Percentiles rank a stretch among this genome's conserved stretches.
Conservation (phyloP, 768 basidiomycete genomes). For the Lactarius pseudohatsudake region DNA sequence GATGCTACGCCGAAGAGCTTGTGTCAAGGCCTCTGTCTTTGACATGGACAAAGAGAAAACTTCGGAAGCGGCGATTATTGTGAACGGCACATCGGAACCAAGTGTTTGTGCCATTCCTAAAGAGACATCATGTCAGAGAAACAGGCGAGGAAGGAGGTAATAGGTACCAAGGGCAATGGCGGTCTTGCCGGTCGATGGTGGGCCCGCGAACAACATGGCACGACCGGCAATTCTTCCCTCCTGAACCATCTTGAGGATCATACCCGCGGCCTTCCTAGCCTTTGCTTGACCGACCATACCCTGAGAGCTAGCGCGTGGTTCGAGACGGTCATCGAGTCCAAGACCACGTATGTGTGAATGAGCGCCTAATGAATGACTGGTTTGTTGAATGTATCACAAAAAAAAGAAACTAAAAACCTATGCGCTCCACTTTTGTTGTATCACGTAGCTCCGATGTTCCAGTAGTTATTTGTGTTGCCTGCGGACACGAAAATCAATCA, state of each 20-base stretch:
- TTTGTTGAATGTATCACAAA: slow-evolving; percentile 2
- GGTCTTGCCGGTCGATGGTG: slow-evolving; percentile 96
- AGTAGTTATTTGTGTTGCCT: slow-evolving; percentile 74
- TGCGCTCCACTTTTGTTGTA: slow-evolving; percentile 91
- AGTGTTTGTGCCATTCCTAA: slow-evolving; percentile 95
- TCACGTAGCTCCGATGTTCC: slow-evolving; percentile 80
- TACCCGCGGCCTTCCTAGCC: slow-evolving; percentile 95
- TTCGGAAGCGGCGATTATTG: slow-evolving; percentile 96
- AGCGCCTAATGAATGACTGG: slow-evolving; percentile 51
- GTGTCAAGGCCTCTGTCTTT: slow-evolving; percentile 96
- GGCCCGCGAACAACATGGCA: slow-evolving; percentile 96
- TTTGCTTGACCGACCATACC: slow-evolving; percentile 98
- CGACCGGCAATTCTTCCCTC: slow-evolving; percentile 94
- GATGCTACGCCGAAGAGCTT: slow-evolving; percentile 93
- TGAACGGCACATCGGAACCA: slow-evolving; percentile 94
- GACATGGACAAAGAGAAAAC: slow-evolving; percentile 98
- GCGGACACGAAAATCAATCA: background rate
- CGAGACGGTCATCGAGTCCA: slow-evolving; percentile 88
- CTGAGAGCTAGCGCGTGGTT: slow-evolving; percentile 84
- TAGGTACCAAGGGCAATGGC: slow-evolving; percentile 91
- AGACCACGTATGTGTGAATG: slow-evolving; percentile 96
- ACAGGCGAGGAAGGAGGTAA: background rate
- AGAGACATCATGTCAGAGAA: background rate
- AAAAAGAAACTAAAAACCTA: slow-evolving; percentile 48
- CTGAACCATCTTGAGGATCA: slow-evolving; percentile 98